Evolutionary conservation across 2,329 filamentous ascomycete genomes (phyloP).

Genomic region (Arachnopeziza araneosa): DNA sequence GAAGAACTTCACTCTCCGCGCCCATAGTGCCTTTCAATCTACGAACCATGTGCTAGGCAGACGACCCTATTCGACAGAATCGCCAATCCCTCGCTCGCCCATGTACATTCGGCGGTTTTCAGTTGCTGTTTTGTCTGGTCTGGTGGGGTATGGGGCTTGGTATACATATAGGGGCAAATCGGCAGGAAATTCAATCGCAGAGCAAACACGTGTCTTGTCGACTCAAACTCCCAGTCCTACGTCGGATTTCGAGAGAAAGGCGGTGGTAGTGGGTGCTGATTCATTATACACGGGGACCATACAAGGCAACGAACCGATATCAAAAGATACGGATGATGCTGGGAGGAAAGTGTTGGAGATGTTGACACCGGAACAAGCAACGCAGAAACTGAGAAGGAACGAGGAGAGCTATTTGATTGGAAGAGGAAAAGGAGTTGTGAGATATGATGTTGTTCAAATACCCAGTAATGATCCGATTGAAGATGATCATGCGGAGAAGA

Average conservation of each 20-base stretch:
- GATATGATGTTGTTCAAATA: slow-evolving; percentile 91
- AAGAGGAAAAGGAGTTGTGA: slow-evolving; percentile 81
- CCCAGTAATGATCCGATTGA: slow-evolving; percentile 97
- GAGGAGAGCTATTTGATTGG: slow-evolving; percentile 91
- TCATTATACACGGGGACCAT: slow-evolving; percentile 85
- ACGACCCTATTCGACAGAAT: slow-evolving; percentile 33
- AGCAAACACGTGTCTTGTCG: slow-evolving; percentile 27
- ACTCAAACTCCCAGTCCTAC: slow-evolving; percentile 8
- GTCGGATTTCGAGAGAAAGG: slow-evolving; percentile 47
- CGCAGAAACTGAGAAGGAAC: slow-evolving; percentile 78
- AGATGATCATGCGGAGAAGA: slow-evolving; percentile 97
- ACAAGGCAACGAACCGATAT: slow-evolving; percentile 77
- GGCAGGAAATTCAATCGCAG: slow-evolving; percentile 8
- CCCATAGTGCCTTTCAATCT: slow-evolving; percentile 36
- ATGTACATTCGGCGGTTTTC: slow-evolving; percentile 71
- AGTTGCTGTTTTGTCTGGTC: slow-evolving; percentile 60
- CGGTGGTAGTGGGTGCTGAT: slow-evolving; percentile 84
- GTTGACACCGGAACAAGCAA: slow-evolving; percentile 91
- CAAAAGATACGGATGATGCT: slow-evolving; percentile 80
- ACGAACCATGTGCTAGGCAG: slow-evolving; percentile 40
- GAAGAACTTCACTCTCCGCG: slow-evolving; percentile 51
- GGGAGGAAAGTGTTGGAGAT: slow-evolving; percentile 88
- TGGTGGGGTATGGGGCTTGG: slow-evolving; percentile 69
- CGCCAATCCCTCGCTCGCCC: slow-evolving; percentile 28
- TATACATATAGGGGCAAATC: slow-evolving; percentile 56